Evolutionary conservation across 2,329 filamentous ascomycete genomes (phyloP).

Genomic region (Neodidymelliopsis sp.): DNA sequence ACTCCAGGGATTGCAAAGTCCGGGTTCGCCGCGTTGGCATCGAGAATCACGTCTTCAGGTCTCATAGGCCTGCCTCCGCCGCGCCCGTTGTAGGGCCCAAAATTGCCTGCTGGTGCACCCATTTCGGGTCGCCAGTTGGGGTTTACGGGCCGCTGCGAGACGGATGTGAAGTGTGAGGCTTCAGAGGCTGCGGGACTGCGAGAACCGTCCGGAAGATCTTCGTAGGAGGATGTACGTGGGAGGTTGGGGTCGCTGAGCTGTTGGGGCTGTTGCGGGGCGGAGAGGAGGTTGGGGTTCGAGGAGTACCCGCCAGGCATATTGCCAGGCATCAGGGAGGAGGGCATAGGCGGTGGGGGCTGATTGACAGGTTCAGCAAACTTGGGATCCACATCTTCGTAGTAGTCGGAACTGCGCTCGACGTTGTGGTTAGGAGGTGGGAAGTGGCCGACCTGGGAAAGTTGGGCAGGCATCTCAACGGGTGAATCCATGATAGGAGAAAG

Average conservation of each 20-base stretch:
- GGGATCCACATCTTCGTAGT: slow-evolving; percentile 94
- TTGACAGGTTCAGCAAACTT: slow-evolving; percentile 70
- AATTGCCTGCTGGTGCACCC: slow-evolving; percentile 49
- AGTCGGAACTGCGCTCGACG: slow-evolving; percentile 58
- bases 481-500: slow-evolving; percentile 52
- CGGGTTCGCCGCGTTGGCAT: slow-evolving; percentile 70
- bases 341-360: slow-evolving; percentile 37
- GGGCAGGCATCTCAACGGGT: slow-evolving; percentile 44
- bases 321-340: slow-evolving; percentile 36
- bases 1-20: slow-evolving; percentile 77
- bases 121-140: slow-evolving; percentile 77
- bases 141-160: slow-evolving; percentile 87
- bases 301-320: slow-evolving; percentile 45
- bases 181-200: slow-evolving; percentile 79
- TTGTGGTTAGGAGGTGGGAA: slow-evolving; percentile 26
- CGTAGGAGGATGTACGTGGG: slow-evolving; percentile 61
- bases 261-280: slow-evolving; percentile 23
- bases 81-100: slow-evolving; percentile 37
- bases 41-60: slow-evolving; percentile 76
- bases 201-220: slow-evolving; percentile 68
- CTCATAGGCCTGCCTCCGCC: slow-evolving; percentile 53
- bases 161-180: slow-evolving; percentile 84
- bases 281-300: slow-evolving; percentile 40
- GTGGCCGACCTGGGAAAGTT: slow-evolving; percentile 34
- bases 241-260: slow-evolving; percentile 45